Percentiles rank a stretch among this genome's conserved stretches.
phyloP scores from a whole-genome alignment of 1,139 yeast genomes.

The Debaryomycetaceae sp. region DNA sequence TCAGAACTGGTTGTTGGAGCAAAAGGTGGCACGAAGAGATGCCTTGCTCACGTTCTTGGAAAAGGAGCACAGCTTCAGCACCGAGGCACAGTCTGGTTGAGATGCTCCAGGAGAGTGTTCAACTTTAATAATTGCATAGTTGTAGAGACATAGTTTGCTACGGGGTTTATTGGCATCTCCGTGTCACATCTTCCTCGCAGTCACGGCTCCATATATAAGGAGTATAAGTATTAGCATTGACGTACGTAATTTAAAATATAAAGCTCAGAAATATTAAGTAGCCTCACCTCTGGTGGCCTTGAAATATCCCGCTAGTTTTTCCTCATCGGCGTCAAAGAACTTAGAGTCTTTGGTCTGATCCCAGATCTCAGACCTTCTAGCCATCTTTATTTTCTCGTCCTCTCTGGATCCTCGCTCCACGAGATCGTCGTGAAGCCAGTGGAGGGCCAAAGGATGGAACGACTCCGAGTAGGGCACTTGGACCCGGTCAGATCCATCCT shows the following conservation, averaged over 20 bases:
- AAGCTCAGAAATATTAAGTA: not conserved
- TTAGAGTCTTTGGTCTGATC: conserved; percentile 35
- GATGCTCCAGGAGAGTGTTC: no score
- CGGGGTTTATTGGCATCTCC: no score
- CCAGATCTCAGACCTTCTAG: conserved; percentile 46
- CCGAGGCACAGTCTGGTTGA: conserved; percentile 1
- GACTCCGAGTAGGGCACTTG: conserved; percentile 47
- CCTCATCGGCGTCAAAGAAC: conserved; percentile 45
- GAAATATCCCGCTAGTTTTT: conserved; percentile 47
- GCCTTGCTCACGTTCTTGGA: conserved; percentile 13
- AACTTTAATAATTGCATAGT: no score
- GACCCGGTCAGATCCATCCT: conserved; percentile 15
- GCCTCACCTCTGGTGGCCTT: conserved; percentile 35
- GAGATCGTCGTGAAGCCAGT: conserved; percentile 60
- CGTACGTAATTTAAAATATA: not conserved
- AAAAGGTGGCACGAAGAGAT: conserved; percentile 9
- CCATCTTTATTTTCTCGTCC: conserved; percentile 44
- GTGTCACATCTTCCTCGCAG: no score
- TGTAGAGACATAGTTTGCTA: no score
- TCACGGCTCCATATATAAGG: no score
- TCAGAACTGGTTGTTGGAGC: conserved; percentile 14
- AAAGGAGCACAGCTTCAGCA: conserved; percentile 13
- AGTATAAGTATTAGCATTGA: not conserved
- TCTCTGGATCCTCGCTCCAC: conserved; percentile 51
- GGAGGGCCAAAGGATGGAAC: conserved; percentile 66